These are phyloP conservation scores for Mucor saturninus DNA, from an alignment of 371 early-diverging fungal species.

Conservation along the genomic window DNA sequence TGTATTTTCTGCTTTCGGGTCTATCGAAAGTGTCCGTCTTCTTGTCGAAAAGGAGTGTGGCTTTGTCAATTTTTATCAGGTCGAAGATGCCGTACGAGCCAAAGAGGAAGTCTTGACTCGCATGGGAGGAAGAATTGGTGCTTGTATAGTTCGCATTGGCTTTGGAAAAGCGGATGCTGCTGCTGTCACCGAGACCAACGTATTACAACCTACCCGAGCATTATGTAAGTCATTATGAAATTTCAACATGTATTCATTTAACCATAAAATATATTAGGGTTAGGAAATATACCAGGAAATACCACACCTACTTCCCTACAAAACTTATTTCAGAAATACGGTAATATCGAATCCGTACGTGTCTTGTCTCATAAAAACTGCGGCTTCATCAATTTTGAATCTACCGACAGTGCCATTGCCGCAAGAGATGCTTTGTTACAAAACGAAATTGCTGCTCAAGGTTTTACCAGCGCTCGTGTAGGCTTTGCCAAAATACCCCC, in stretches of 20 bases:
- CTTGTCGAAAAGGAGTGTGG: constrained; percentile 96
- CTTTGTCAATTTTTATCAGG: constrained; percentile 87
- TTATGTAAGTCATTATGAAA: constrained; percentile 42
- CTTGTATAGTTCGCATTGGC: constrained; percentile 84
- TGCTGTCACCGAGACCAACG: constrained; percentile 42
- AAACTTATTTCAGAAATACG: constrained; percentile 80
- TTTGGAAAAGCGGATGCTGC: constrained; percentile 89
- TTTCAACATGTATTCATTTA: not conserved
- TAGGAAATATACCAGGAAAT: constrained; percentile 90
- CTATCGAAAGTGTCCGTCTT: constrained; percentile 91
- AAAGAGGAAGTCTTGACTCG: constrained; percentile 82
- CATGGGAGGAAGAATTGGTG: constrained; percentile 77
- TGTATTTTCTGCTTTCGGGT: constrained; percentile 88
- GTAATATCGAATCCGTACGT: constrained; percentile 91
- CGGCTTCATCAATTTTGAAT: constrained; percentile 95
- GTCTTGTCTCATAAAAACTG: constrained; percentile 96
- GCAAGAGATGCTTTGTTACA: constrained; percentile 90
- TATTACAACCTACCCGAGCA: constrained; percentile 53
- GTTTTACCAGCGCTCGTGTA: constrained; percentile 78
- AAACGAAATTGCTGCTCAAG: constrained; percentile 79
- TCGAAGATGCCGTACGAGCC: constrained; percentile 90
- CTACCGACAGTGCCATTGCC: constrained; percentile 83
- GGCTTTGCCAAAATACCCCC: constrained; percentile 92
- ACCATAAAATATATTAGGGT: constrained; percentile 59
- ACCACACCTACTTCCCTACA: constrained; percentile 80